Evolutionary conservation across 805 yeast genomes (phyloP).

Genomic region (Ogataea ramenticola): DNA sequence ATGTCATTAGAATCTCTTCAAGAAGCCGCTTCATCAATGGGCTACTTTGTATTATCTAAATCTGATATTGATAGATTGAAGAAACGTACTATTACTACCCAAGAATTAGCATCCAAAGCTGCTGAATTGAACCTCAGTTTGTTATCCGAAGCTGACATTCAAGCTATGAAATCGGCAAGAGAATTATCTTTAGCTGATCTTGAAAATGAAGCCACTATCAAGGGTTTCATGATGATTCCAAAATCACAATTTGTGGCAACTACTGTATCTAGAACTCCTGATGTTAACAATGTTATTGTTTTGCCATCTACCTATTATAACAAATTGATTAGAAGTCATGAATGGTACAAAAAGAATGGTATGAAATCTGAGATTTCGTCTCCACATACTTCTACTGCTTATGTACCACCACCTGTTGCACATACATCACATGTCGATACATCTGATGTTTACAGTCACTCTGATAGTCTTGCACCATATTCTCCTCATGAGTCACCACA

Average conservation of each 20-base stretch:
- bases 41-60: slow-evolving; percentile 25
- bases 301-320: slow-evolving; percentile 60
- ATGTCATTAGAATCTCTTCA: slow-evolving; percentile 7
- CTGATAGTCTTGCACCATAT: not conserved
- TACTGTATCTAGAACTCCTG: slow-evolving; percentile 48
- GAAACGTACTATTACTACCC: slow-evolving; percentile 21
- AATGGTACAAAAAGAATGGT: slow-evolving; percentile 20
- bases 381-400: slow-evolving; percentile 6
- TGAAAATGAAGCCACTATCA: slow-evolving; percentile 31
- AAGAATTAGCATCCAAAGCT: slow-evolving; percentile 30
- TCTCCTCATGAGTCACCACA: slow-evolving; percentile 1
- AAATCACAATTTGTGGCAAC: slow-evolving; percentile 55
- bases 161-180: slow-evolving; percentile 8
- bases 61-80: slow-evolving; percentile 25
- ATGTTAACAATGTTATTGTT: slow-evolving; percentile 49
- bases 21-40: slow-evolving; percentile 21
- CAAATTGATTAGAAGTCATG: slow-evolving; percentile 41
- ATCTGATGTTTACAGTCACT: not conserved
- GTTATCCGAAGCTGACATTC: slow-evolving; percentile 19
- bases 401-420: not conserved
- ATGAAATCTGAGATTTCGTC: not conserved
- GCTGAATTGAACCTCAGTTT: slow-evolving; percentile 33
- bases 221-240: slow-evolving; percentile 51
- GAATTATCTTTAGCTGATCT: slow-evolving; percentile 20
- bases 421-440: not conserved